Evolutionary conservation across 1,284 basidiomycete genomes (phyloP), one percentile per base, ranked within the genome.

Genomic region (Caloboletus firmus): DNA sequence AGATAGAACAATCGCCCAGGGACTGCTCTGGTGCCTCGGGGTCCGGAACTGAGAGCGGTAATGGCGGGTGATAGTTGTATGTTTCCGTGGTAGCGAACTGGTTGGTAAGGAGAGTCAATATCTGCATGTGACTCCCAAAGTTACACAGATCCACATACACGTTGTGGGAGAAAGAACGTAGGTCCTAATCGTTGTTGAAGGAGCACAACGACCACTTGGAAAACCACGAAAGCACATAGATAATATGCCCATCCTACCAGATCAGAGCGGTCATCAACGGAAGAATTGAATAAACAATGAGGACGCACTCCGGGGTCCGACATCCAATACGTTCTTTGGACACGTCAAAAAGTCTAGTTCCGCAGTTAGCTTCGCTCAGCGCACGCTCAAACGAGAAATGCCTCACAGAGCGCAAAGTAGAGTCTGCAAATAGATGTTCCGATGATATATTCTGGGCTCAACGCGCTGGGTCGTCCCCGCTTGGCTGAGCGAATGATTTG

Each of bases 1-100:
- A 95, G 57, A 95, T 95, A 4, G 89, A 84, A 62, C 93, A 95
- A 63, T 94, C 91, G 6, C 87, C 91, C 17, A 93, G 75, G 11
- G 84, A 81, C 58, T 84, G 80, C 40, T 85, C 83, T 2, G 85
- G 83, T 7, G 86, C 79, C 69, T 93, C 91, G 0, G 85, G 69
- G 63, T 93, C 89, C 1, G 85, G 77, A 2, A 54, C 32, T 13
- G 62, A 56, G 17, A 80, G 64, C 1, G 88, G 86, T 39, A 95
- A 72, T 2, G 81, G 75, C 10, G 91, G 93, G 69, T 95, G 93
- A 66, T 94, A 95, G 67, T 95, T 82, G 73, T 95, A 92, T 30
- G 76, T 72, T 61, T 87, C 82, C 5, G 77, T 72, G n/a, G 78
- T 76, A 7, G 79, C 76, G 57, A 83, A 85, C 89, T 92, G 59